Percentiles rank a stretch among this genome's conserved stretches.
phyloP scores from a whole-genome alignment of 208 protist genomes.

The Leishmania mexicana region DNA sequence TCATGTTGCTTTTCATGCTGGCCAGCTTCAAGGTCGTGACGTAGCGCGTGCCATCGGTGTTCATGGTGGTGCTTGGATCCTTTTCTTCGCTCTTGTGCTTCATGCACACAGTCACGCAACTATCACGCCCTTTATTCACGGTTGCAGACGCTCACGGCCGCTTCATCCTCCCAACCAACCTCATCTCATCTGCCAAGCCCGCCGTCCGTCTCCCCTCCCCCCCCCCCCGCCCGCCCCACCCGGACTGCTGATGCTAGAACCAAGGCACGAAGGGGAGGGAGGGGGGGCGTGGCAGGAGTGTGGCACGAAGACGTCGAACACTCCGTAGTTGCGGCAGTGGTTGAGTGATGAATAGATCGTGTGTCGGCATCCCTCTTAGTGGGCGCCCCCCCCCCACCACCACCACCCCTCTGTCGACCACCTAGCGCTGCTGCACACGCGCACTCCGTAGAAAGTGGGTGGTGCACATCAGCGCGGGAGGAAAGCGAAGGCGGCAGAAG shows the following conservation, averaged over 20 bases:
- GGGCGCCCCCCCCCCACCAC: not conserved
- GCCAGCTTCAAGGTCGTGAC: not conserved
- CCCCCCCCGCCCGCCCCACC: not conserved
- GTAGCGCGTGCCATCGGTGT: not conserved
- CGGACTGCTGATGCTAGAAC: not conserved
- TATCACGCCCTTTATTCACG: not conserved
- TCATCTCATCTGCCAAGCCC: not conserved
- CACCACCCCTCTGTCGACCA: not conserved
- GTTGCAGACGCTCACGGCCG: not conserved
- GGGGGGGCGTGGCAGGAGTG: not conserved
- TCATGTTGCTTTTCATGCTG: conserved; percentile 25
- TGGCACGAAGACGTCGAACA: not conserved
- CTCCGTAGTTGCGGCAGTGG: not conserved
- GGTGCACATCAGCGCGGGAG: not conserved
- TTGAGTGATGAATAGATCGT: not conserved
- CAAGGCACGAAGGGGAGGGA: not conserved
- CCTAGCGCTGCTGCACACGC: not conserved
- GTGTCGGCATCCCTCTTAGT: not conserved
- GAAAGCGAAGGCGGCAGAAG: not conserved
- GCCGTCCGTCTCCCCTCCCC: not conserved
- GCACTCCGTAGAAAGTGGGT: not conserved
- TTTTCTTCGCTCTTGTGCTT: not conserved
- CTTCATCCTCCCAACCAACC: not conserved
- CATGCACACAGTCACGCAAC: not conserved
- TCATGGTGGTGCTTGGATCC: not conserved